phyloP scores from a whole-genome alignment of 2,329 filamentous ascomycete genomes.

The Trichoderma koningii region DNA sequence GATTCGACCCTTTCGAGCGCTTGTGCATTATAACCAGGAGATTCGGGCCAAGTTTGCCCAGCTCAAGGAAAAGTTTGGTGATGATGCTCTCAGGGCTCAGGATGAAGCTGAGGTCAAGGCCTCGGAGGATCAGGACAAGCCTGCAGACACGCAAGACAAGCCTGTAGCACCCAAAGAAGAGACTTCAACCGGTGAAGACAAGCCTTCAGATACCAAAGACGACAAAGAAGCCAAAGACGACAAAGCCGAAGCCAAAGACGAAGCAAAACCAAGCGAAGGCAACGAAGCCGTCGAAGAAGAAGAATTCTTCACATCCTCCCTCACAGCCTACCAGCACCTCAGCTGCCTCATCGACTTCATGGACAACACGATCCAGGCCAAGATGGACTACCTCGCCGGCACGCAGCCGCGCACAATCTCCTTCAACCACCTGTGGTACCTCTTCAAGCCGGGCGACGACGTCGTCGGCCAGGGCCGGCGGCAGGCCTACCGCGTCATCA shows the following conservation, averaged over 20 bases:
- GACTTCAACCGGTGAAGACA: background rate
- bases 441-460: conserved; percentile 35
- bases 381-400: background rate
- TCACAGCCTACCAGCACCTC: conserved; percentile 19
- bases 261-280: background rate
- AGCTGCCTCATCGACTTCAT: conserved; percentile 25
- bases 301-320: background rate
- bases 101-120: too few relatives aligned
- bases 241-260: background rate
- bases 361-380: conserved; percentile 1
- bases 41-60: conserved; percentile 6
- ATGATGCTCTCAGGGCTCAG: background rate
- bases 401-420: background rate
- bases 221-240: background rate
- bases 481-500: conserved; percentile 36
- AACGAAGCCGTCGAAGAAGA: background rate
- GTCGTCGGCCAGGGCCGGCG: conserved; percentile 28
- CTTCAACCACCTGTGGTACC: conserved; percentile 37
- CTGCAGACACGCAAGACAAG: background rate
- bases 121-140: too few relatives aligned
- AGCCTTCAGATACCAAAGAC: background rate
- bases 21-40: conserved; percentile 20
- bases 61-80: background rate
- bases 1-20: conserved; percentile 22
- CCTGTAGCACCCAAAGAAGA: too few relatives aligned